Evolutionary conservation across 2,329 filamentous ascomycete species (phyloP).

Genomic region (Diplodia scrobiculata): DNA sequence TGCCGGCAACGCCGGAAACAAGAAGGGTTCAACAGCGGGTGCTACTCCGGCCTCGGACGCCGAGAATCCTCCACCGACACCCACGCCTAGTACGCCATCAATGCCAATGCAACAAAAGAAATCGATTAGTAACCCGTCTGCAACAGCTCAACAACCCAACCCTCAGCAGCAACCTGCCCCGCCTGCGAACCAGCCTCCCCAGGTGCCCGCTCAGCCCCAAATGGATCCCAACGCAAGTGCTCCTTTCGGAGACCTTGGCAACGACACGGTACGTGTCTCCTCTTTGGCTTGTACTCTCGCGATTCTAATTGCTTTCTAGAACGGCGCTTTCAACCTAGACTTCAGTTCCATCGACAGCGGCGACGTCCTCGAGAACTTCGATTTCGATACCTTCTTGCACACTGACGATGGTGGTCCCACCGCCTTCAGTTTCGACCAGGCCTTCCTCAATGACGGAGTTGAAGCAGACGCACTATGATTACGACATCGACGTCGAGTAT

Average conservation of each 20-base stretch:
- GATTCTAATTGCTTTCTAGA: constrained; percentile 42
- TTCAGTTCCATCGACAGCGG: constrained; percentile 53
- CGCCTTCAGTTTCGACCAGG: constrained; percentile 19
- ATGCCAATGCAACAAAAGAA: constrained; percentile 48
- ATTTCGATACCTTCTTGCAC: constrained; percentile 68
- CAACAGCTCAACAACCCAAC: constrained; percentile 40
- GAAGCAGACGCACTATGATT: constrained; percentile 26
- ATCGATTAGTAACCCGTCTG: constrained; percentile 43
- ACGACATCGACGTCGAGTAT: constrained; percentile 15
- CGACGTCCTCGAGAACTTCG: constrained; percentile 69
- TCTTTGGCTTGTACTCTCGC: background rate
- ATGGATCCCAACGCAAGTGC: constrained; percentile 41
- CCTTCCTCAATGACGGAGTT: constrained; percentile 19
- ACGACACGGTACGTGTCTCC: constrained; percentile 40
- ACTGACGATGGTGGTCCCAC: constrained; percentile 45
- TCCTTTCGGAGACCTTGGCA: constrained; percentile 47
- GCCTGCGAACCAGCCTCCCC: constrained; percentile 28
- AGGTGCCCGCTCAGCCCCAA: constrained; percentile 33
- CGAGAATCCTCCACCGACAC: constrained; percentile 48
- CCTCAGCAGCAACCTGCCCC: constrained; percentile 40
- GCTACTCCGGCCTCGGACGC: constrained; percentile 48
- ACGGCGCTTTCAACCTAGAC: constrained; percentile 43
- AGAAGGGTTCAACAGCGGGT: constrained; percentile 46
- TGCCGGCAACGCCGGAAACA: constrained; percentile 34
- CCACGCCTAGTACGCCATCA: constrained; percentile 53